Base-by-base conservation (phyloP, 2,329 filamentous ascomycete species). In the Torrubiella hemipterigena region DNA sequence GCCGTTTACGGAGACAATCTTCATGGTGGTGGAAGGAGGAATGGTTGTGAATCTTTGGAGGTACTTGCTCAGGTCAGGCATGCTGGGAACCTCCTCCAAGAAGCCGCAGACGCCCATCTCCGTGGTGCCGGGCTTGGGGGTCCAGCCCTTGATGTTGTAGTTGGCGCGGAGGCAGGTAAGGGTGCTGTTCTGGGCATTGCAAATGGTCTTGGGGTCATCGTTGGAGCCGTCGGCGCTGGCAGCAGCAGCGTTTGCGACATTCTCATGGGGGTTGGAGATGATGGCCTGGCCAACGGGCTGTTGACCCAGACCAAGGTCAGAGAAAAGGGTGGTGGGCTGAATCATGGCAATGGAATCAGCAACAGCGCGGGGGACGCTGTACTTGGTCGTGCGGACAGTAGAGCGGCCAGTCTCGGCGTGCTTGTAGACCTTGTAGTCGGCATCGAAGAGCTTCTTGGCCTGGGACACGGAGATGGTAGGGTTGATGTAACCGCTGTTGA, bases 251-350 rank as follows among this genome's bases (percentile, higher is more conserved):
- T 14, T 22, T 11, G 22, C n/a, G 15, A 29, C 14, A 7, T 15
- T 20, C 14, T 16, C 25, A 10, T 9, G 7, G 28, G 19, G 1
- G 27, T 13, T 21, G 26, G 26, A n/a, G 24, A 26, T 12, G 20
- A 5, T 4, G 7, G 29, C 7, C 19, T 21, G n/a, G 18, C 21
- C 6, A 17, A 22, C 7, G 19, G 25, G 24, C 6, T 25, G 23
- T 9, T 20, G 29, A 15, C 16, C 18, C 13, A 35, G 15, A 12
- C 29, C 29, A 13, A 35, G 30, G 26, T 37, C 29, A 14, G 29
- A 31, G 17, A 37, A 37, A 15, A 37, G 18, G 10, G 35, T 37
- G 17, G 35, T 37, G 12, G 35, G 35, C 22, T 37, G 35, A 12
- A 37, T 18, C 31, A 37, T 34, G 17, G 24, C 21, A n/a, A 37